Evolutionary conservation across 176 grass and related monocot genomes (phyloP), one percentile per base, ranked within the genome.

Genomic region (Coix lacrymajobi): DNA sequence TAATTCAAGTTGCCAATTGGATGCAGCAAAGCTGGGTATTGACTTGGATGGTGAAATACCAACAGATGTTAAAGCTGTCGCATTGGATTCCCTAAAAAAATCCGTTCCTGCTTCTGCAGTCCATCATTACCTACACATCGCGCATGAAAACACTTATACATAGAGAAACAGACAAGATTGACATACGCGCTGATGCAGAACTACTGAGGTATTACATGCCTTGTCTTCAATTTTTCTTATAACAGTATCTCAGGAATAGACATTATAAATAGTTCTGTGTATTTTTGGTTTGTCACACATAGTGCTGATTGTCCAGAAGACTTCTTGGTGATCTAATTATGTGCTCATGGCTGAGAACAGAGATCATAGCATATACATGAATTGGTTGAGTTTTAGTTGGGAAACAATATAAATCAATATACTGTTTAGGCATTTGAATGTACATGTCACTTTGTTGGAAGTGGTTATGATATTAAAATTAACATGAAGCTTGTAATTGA

Each of bases 161-260:
- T 78, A 90, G 87, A 89, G 96, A 99, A 93, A 99, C 85, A 13
- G 96, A 96, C 45, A 99, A 96, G 80, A 93, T 99, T 71, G 93
- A 99, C 61, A 96, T 96, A 84, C 87, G 89, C 40, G 93, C 91
- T 77, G 96, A 96, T 85, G 93, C 93, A 56, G 96, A 99, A 89
- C 80, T 96, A 24, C 86, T 99, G 79, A 99, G 96, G 96, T 99
- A 96, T 75, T 81, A 64, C 49, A 72, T 11, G 24, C n/a, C 39
- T 46, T 66, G 12, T 58, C 71, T 71, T 38, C 64, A 30, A 36
- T 83, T 43, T 52, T 83, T 81, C 48, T 34, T 64, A 64, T 34
- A 56, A 56, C 72, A 81, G 40, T 39, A 38, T 84, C 85, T 83
- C 44, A 34, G 78, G 15, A 72, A 69, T 62, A 78, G 29, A n/a